Base-by-base conservation (phyloP, 306 rosid species). In the Vigna mungo region DNA sequence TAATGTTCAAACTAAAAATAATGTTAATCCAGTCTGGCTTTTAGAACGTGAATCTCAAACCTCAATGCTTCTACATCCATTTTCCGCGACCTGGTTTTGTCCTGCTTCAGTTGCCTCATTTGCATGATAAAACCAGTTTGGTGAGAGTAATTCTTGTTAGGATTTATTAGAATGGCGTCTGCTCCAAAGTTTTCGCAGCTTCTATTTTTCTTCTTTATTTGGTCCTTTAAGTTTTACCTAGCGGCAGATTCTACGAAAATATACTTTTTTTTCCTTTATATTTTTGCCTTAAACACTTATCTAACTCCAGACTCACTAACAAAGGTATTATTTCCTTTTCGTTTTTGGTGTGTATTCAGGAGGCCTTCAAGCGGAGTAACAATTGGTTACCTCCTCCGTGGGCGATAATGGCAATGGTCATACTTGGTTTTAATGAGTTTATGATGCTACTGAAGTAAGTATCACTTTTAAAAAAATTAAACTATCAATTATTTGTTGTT, bases 311-410 rank as follows among this genome's bases (percentile, higher is more conserved):
- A 43, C 75, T 27, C 23, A 56, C 81, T 77, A 17, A 80, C 36
- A n/a, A 62, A 30, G 14, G 27, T 47, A 27, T 37, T 67, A 47
- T 63, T 60, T 11, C 9, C 34, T 73, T 56, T 36, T 12, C 1
- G 34, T 49, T 76, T 43, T 52, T 73, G 46, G 17, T 78, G 43
- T 71, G 80, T 56, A 55, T 85, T 62, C 97, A 94, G 98, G 98
- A 88, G 81, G 98, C 97, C 53, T 76, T 86, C 82, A 92, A 79
- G 90, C 86, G 88, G 43, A 89, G 84, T 80, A 94, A 89, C 85
- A 88, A 87, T 78, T 88, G 97, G 98, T 65, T 90, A 71, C 98
- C 98, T 71, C 96, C 98, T 88, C 91, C 92, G 59, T 94, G 98
- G 98, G 87, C 96, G 62, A 92, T 94, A 41, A n/a, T 87, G 84